These are phyloP conservation scores for Jaenimonas drosophilae DNA, from an alignment of 208 protist genomes.

Conservation along the genomic window DNA sequence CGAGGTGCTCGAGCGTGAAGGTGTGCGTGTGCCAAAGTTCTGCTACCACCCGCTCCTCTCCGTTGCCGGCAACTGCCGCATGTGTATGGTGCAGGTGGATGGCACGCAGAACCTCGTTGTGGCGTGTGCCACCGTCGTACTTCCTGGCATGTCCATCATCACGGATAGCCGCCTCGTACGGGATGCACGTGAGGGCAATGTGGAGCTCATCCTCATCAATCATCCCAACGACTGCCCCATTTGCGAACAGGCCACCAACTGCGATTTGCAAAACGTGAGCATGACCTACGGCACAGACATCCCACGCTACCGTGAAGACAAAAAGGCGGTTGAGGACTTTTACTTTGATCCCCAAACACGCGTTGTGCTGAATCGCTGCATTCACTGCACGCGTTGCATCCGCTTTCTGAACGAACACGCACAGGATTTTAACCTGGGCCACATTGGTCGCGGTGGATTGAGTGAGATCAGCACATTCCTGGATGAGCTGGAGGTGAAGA, in stretches of 20 bases:
- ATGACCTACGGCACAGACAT: conserved; percentile 89
- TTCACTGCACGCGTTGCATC: conserved; percentile 96
- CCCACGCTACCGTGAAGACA: conserved; percentile 83
- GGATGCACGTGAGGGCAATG: conserved; percentile 94
- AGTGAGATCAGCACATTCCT: conserved; percentile 92
- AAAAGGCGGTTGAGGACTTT: conserved; percentile 91
- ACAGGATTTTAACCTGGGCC: conserved; percentile 91
- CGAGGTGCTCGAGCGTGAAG: conserved; percentile 85
- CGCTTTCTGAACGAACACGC: conserved; percentile 93
- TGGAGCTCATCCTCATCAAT: conserved; percentile 96
- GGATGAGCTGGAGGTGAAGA: conserved; percentile 86
- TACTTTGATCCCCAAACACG: conserved; percentile 94
- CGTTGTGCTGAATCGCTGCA: conserved; percentile 94
- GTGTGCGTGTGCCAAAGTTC: conserved; percentile 87
- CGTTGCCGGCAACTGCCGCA: conserved; percentile 96
- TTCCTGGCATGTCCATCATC: conserved; percentile 94
- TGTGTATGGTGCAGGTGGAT: conserved; percentile 96
- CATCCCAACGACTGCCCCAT: conserved; percentile 96
- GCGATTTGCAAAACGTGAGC: conserved; percentile 94
- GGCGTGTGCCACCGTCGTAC: conserved; percentile 92
- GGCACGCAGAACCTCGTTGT: conserved; percentile 94
- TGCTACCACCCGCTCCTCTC: conserved; percentile 91
- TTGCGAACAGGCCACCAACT: conserved; percentile 96
- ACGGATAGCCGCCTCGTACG: conserved; percentile 92
- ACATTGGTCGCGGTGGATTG: conserved; percentile 91